Percentiles rank a stretch among this genome's conserved stretches.
These are phyloP conservation scores for Pichia heedii DNA, from an alignment of 805 yeast genomes.

Conservation along the genomic window DNA sequence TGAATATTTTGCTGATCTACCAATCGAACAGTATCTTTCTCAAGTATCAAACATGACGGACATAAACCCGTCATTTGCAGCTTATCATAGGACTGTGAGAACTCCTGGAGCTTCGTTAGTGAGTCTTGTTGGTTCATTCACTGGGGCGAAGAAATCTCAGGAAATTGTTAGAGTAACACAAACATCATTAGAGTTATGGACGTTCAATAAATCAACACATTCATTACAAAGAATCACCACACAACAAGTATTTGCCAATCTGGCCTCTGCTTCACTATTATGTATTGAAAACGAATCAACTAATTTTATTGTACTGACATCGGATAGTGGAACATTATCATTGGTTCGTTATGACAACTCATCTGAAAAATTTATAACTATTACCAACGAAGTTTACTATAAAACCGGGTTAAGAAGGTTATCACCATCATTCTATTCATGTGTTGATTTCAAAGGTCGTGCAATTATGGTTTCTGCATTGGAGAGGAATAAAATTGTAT, in stretches of 20 bases:
- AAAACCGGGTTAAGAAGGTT: conserved; percentile 69
- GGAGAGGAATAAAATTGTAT: conserved; percentile 67
- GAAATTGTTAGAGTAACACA: conserved; percentile 54
- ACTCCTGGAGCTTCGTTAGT: conserved; percentile 44
- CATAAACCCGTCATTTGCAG: conserved; percentile 31
- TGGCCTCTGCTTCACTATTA: conserved; percentile 45
- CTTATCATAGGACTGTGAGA: conserved; percentile 67
- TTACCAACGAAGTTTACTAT: conserved; percentile 55
- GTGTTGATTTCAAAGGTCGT: conserved; percentile 63
- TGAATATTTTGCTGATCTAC: too few relatives aligned
- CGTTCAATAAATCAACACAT: conserved; percentile 48
- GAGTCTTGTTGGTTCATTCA: conserved; percentile 63
- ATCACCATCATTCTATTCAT: conserved; percentile 65
- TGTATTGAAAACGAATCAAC: conserved; percentile 42
- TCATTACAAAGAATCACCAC: conserved; percentile 34
- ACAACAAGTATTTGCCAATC: conserved; percentile 47
- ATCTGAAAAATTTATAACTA: conserved; percentile 27
- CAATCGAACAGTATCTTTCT: too few relatives aligned
- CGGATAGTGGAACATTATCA: conserved; percentile 73
- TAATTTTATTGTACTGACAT: conserved; percentile 57
- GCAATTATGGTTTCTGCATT: conserved; percentile 63
- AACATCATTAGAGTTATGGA: conserved; percentile 44
- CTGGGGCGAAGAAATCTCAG: conserved; percentile 45
- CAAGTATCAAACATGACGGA: conserved; percentile 11
- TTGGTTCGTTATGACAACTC: conserved; percentile 29